These are phyloP conservation scores for Sonneratia alba DNA, from an alignment of 345 rosid genomes.

Conservation along the genomic window DNA sequence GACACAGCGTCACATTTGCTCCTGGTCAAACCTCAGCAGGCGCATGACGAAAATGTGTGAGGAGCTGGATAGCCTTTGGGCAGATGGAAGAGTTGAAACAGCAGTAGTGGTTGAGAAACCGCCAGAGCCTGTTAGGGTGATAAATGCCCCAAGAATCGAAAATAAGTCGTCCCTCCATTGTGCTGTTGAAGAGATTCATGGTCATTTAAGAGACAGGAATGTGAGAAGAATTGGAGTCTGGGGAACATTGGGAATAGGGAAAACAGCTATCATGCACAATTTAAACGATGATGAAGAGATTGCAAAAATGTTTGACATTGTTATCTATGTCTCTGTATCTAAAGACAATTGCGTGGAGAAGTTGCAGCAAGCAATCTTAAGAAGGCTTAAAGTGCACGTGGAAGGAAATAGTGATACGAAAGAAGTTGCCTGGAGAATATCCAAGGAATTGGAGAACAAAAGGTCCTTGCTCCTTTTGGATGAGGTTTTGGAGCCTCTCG, in stretches of 20 bases:
- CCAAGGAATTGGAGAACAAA: conserved; percentile 18
- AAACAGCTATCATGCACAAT: conserved; percentile 30
- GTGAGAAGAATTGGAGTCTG: conserved; percentile 21
- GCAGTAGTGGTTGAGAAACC: conserved; percentile 20
- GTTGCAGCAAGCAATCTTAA: conserved; percentile 14
- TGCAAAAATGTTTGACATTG: conserved; percentile 23
- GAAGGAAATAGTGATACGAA: conserved; percentile 2
- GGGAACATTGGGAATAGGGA: conserved; percentile 26
- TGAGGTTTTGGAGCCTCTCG: conserved; percentile 17
- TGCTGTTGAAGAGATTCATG: conserved; percentile 11
- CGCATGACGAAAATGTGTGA: conserved; percentile 8
- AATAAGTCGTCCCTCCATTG: conserved; percentile 14
- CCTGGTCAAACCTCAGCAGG: conserved; percentile 12
- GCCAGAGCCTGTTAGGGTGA: conserved; percentile 13
- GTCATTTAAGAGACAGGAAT: conserved; percentile 6
- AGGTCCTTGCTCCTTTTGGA: conserved; percentile 27
- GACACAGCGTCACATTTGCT: not conserved
- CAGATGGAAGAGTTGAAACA: conserved; percentile 13
- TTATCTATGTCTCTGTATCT: conserved; percentile 15
- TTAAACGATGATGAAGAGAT: conserved; percentile 18
- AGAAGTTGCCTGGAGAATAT: conserved; percentile 18
- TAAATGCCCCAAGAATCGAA: conserved; percentile 17
- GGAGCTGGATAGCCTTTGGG: conserved; percentile 11
- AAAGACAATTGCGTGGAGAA: conserved; percentile 16
- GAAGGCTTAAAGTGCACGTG: conserved; percentile 12